Base-by-base conservation (phyloP, 78 protist genomes). In the Dictyostelium firmibasis region DNA sequence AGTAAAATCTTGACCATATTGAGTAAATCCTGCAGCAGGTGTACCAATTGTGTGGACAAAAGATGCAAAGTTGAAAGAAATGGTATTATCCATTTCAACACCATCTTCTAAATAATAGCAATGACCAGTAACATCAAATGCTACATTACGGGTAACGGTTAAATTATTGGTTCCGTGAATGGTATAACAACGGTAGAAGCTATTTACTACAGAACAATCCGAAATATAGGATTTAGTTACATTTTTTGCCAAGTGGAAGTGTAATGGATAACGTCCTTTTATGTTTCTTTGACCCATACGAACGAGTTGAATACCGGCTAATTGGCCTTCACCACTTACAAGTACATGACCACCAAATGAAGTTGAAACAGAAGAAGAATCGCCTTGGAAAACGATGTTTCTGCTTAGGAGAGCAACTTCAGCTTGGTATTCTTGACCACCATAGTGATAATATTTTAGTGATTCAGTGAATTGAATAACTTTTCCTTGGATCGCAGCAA, bases 51-150 rank as follows among this genome's bases (percentile, higher is more conserved):
- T 91, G 3, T 92, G 83, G 23, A 96, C 87, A n/a, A 53, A 96
- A 0, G 97, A 81, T 10, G 81, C 97, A 18, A 96, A 33, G 29
- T 96, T 96, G 79, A 85, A 94, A 14, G 92, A 10, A 36, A 96
- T 16, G 7, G 44, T 83, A 81, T 96, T 96, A 41, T 93, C 53
- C 27, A 86, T 95, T 57, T 96, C 98, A 70, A 91, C 81, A 43
- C 98, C 98, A 91, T 91, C 96, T 69, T 96, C 98, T n/a, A 96
- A n/a, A 41, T 91, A 96, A 81, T 64, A 94, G 8, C 97, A 94
- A 74, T 94, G 96, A 2, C 98, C 98, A 36, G 62, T 91, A n/a
- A 69, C 91, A 81, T 96, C 94, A 64, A 84, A 97, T 0, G 95
- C 96, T 25, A 83, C 86, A 38, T 97, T 97, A 31, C 75, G 8